Base-by-base conservation (phyloP, 1,284 basidiomycete genomes). In the Violaceomyces palustris region DNA sequence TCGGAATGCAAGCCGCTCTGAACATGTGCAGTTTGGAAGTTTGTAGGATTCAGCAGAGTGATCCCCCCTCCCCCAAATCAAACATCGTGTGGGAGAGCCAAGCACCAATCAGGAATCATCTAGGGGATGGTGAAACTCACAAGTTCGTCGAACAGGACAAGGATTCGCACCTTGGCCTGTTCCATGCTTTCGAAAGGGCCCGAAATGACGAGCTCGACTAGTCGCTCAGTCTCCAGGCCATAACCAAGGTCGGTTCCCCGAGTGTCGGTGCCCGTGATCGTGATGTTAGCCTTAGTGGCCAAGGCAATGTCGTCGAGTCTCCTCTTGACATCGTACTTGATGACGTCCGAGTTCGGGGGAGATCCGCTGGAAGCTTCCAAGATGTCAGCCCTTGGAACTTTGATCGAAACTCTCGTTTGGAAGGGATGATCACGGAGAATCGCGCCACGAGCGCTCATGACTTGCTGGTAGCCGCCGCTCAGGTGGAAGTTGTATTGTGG, bases 271-370 rank as follows among this genome's bases (percentile, higher is more conserved):
- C 75, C 77, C 29, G 76, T 67, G 57, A 96, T 88, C 12, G 88
- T 84, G 58, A 98, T 88, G 74, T 87, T 85, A 6, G 91, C 88
- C 46, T 83, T 79, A 7, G 89, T 92, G 66, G 87, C 84, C 1
- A 83, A 82, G 19, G 90, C 90, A 64, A 97, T 89, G 66, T 92
- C 88, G 69, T 96, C 92, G 22, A 98, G 82, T 50, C 85, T 83
- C 45, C 82, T 81, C 43, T 87, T 83, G 48, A 97, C 88, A 66
- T 92, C 87, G 5, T 83, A 77, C 76, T 93, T 94, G 68, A 97
- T 80, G 14, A 81, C 77, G n/a, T 87, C 51, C 27, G 42, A 42
- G 6, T 39, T 47, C 1, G 52, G 51, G 3, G 58, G 43, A 18
- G 53, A 31, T 29, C 47, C 50, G 12, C 39, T 42, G 12, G 47